phyloP scores from a whole-genome alignment of 371 early-diverging fungal genomes.

The Syncephalis fuscata region DNA sequence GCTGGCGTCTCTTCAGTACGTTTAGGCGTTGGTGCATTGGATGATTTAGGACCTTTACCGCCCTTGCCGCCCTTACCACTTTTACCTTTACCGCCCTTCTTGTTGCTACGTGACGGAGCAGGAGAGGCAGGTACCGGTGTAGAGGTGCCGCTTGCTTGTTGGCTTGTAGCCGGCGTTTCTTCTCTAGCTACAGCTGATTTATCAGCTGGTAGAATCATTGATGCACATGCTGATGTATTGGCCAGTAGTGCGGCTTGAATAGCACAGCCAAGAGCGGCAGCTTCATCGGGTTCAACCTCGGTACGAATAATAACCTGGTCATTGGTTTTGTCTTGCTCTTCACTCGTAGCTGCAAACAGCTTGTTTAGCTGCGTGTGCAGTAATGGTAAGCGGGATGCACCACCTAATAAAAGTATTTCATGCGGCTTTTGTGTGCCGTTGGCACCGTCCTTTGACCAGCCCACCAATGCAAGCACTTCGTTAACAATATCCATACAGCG shows the following conservation, averaged over 20 bases:
- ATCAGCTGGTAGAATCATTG: constrained; percentile 29
- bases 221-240: constrained; percentile 24
- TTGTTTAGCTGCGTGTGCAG: background rate
- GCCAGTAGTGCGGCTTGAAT: constrained; percentile 69
- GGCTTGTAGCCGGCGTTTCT: too few relatives aligned
- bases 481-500: constrained; percentile 58
- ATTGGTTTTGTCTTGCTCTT: constrained; percentile 37
- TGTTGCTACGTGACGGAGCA: too few relatives aligned
- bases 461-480: constrained; percentile 21
- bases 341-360: constrained; percentile 29
- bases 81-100: too few relatives aligned
- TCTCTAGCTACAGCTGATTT: constrained; percentile 25
- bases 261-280: constrained; percentile 97
- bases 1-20: too few relatives aligned
- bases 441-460: constrained; percentile 5
- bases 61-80: too few relatives aligned
- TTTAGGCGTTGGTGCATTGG: too few relatives aligned
- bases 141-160: too few relatives aligned
- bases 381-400: constrained; percentile 19
- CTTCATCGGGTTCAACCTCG: constrained; percentile 84
- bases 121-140: too few relatives aligned
- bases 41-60: too few relatives aligned
- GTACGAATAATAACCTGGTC: constrained; percentile 42
- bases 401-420: constrained; percentile 31
- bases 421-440: background rate